phyloP scores from a whole-genome alignment of 257 asterid genomes.

The Petunia secreta region DNA sequence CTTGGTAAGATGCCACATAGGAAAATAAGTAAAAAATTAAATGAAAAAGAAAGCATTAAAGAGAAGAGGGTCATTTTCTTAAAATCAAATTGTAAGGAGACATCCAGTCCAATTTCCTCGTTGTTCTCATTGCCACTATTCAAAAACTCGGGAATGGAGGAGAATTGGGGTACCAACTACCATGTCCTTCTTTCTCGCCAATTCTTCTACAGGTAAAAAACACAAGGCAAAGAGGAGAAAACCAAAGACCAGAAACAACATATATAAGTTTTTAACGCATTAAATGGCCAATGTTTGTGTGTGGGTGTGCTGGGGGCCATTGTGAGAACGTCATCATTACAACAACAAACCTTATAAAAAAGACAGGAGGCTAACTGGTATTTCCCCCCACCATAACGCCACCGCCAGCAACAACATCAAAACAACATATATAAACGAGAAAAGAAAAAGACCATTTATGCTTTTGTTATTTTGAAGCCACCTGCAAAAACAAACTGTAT shows the following conservation, averaged over 20 bases:
- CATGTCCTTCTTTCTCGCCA: background rate
- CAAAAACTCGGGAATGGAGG: background rate
- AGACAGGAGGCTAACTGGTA: too few species aligned
- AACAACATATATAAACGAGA: background rate
- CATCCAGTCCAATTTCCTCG: too few species aligned
- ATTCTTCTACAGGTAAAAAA: background rate
- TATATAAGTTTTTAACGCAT: conserved; percentile 10
- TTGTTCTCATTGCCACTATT: background rate
- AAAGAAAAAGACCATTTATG: background rate
- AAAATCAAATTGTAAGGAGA: too few species aligned
- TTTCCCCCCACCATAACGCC: conserved; percentile 10
- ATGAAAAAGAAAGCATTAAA: too few species aligned
- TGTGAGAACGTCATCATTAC: too few species aligned
- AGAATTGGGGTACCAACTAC: background rate
- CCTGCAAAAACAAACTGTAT: background rate
- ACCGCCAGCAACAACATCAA: background rate
- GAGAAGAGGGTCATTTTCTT: too few species aligned
- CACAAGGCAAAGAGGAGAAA: background rate
- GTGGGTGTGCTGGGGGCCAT: conserved; percentile 25
- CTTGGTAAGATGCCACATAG: too few species aligned
- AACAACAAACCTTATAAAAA: too few species aligned
- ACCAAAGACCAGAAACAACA: background rate
- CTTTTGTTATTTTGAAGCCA: background rate
- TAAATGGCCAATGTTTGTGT: conserved; percentile 6
- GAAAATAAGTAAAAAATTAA: too few species aligned